Base-by-base conservation (phyloP, 2,329 filamentous ascomycete species). In the Fusarium oligoseptatum region DNA sequence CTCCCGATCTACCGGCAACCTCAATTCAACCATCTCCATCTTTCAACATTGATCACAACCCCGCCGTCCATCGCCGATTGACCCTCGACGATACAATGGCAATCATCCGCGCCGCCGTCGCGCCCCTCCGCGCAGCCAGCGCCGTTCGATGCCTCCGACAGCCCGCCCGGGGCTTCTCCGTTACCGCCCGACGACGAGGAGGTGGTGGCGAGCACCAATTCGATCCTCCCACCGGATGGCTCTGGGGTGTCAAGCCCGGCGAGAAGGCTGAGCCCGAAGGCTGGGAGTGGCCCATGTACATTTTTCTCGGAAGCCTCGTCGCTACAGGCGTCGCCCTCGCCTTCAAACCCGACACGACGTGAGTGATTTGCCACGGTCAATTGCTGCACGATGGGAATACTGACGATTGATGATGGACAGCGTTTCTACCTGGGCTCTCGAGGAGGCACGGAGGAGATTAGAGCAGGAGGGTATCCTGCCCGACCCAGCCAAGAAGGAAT, bases 261-360 rank as follows among this genome's bases (percentile, higher is more conserved):
- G 94, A 98, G 91, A 97, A 98, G 88, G 92, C 94, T 82, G 91
- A 97, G 89, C 94, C 95, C 84, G 97, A 99, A 87, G 97, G 96
- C 62, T 99, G 97, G 97, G 97, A 99, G 89, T 91, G 88, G 76
- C 85, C 95, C 66, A 95, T 93, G 87, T 93, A 93, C 83, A 94
- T 94, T 83, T 95, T 95, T 60, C 95, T 97, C 84, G 93, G 92
- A 82, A 93, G 92, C 80, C 85, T 97, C 80, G 85, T 91, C 32
- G 87, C 95, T 75, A 92, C 92, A 64, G 91, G 90, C 71, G 88
- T 98, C 76, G 94, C 93, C 76, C 95, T 98, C 86, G 95, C 94
- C 73, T 98, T 97, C 84, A 98, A 98, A 92, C 97, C 97, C 63
- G 97, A 99, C 89, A 98, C 96, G 74, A 97, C 95, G 97, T 99